Evolutionary conservation across 1,284 basidiomycete species (phyloP).

Genomic region (Ustilago curta): DNA sequence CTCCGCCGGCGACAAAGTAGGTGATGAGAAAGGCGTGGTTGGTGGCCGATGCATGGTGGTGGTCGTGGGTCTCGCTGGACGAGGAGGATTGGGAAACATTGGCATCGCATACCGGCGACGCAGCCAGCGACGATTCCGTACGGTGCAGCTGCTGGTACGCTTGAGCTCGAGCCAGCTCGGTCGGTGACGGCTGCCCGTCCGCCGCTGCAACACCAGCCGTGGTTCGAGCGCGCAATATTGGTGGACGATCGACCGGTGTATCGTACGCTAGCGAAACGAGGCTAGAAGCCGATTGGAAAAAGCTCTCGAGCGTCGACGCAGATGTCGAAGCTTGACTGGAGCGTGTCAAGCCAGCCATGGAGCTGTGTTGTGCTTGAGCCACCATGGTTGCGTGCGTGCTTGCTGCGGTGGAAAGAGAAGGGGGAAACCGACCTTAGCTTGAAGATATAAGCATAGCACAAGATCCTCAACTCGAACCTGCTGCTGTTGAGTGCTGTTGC

Average conservation of each 20-base stretch:
- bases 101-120: neutral
- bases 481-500: neutral
- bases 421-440: neutral
- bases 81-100: conserved; percentile 3
- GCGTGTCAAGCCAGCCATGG: conserved; percentile 21
- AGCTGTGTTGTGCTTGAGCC: conserved; percentile 11
- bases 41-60: conserved; percentile 18
- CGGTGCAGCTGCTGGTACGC: conserved; percentile 28
- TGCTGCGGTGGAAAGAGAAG: conserved; percentile 4
- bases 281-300: conserved; percentile 23
- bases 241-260: conserved; percentile 16
- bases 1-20: conserved; percentile 79
- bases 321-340: conserved; percentile 47
- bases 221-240: conserved; percentile 26
- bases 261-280: conserved; percentile 14
- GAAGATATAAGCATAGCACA: conserved; percentile 21
- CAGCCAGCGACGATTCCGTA: conserved; percentile 3
- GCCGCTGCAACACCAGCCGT: neutral
- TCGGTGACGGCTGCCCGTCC: conserved; percentile 15
- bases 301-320: conserved; percentile 45
- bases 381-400: neutral
- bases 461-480: neutral
- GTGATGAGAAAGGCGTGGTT: conserved; percentile 53
- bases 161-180: conserved; percentile 28
- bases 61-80: neutral